These are phyloP conservation scores for Myrmaecium sp. DNA, from an alignment of 2,329 filamentous ascomycete species.

Conservation along the genomic window DNA sequence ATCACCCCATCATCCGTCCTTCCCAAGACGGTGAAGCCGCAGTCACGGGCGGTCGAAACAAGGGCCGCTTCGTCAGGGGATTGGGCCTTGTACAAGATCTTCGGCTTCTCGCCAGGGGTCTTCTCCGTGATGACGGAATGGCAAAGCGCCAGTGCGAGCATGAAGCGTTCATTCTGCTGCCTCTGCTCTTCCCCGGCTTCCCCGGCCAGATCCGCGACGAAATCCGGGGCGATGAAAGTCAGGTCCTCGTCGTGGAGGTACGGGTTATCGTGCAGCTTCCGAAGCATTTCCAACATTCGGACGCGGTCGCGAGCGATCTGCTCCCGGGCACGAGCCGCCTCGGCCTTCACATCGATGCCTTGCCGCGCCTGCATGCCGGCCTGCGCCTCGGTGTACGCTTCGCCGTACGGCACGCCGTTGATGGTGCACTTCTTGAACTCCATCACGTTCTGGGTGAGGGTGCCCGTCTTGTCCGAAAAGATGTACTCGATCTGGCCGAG, in stretches of 20 bases:
- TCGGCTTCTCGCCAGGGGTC: constrained; percentile 74
- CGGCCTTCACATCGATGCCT: constrained; percentile 72
- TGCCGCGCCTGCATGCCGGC: constrained; percentile 88
- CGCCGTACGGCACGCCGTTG: constrained; percentile 90
- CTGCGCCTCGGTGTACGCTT: constrained; percentile 94
- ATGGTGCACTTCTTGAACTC: constrained; percentile 98
- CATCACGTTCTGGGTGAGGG: constrained; percentile 85
- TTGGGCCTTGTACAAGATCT: constrained; percentile 90
- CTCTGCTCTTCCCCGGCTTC: constrained; percentile 61
- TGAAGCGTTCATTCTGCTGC: constrained; percentile 69
- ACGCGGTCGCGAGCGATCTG: constrained; percentile 67
- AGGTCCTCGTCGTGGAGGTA: constrained; percentile 80
- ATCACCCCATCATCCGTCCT: constrained; percentile 64
- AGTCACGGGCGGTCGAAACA: constrained; percentile 84
- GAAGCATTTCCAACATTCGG: constrained; percentile 54
- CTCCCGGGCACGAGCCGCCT: constrained; percentile 51
- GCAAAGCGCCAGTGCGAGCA: constrained; percentile 88
- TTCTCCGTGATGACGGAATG: constrained; percentile 91
- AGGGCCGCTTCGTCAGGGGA: constrained; percentile 92
- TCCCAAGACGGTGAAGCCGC: constrained; percentile 84
- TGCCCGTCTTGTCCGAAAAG: constrained; percentile 89
- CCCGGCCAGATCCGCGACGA: constrained; percentile 66
- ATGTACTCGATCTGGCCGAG: constrained; percentile 98
- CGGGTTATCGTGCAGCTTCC: constrained; percentile 70
- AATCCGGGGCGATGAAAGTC: constrained; percentile 85